phyloP scores from a whole-genome alignment of 2,329 filamentous ascomycete species.

The Sporothrix variecibatus region DNA sequence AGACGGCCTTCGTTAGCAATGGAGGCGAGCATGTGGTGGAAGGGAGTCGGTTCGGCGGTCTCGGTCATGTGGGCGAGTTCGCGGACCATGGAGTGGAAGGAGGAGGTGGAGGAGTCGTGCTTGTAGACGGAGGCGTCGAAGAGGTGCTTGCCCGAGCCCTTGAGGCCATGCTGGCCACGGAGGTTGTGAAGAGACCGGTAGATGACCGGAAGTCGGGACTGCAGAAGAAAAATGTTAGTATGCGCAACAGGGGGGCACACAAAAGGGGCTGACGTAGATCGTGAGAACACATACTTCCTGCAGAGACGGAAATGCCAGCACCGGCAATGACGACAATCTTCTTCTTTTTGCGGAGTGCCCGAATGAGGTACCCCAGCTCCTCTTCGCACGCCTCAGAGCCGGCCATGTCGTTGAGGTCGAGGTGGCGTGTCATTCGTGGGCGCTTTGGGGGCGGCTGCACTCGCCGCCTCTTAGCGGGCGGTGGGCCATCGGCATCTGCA shows the following conservation, averaged over 20 bases:
- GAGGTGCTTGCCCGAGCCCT: conserved; percentile 89
- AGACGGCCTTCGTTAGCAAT: conserved; percentile 84
- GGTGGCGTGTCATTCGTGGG: conserved; percentile 69
- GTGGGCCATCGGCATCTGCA: conserved; percentile 57
- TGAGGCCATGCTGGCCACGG: conserved; percentile 84
- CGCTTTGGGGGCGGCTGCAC: conserved; percentile 58
- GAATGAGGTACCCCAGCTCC: conserved; percentile 71
- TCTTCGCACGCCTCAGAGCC: conserved; percentile 52
- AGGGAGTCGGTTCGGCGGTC: conserved; percentile 77
- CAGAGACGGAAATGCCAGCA: conserved; percentile 94
- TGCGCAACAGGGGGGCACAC: conserved; percentile 10
- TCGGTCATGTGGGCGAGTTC: conserved; percentile 78
- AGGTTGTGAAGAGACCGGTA: conserved; percentile 86
- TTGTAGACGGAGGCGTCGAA: conserved; percentile 98
- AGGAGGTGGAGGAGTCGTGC: conserved; percentile 81
- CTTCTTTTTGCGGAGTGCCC: conserved; percentile 80
- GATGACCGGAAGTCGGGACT: conserved; percentile 95
- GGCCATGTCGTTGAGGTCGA: conserved; percentile 64
- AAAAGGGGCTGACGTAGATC: not conserved
- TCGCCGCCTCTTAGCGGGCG: conserved; percentile 75
- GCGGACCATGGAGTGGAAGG: conserved; percentile 95
- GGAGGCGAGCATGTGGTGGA: conserved; percentile 91
- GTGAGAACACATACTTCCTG: conserved; percentile 65
- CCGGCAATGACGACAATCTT: conserved; percentile 97
- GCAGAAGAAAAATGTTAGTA: conserved; percentile 19